These are phyloP conservation scores for Eucalyptus sp. DNA, from an alignment of 345 rosid genomes.

Conservation along the genomic window DNA sequence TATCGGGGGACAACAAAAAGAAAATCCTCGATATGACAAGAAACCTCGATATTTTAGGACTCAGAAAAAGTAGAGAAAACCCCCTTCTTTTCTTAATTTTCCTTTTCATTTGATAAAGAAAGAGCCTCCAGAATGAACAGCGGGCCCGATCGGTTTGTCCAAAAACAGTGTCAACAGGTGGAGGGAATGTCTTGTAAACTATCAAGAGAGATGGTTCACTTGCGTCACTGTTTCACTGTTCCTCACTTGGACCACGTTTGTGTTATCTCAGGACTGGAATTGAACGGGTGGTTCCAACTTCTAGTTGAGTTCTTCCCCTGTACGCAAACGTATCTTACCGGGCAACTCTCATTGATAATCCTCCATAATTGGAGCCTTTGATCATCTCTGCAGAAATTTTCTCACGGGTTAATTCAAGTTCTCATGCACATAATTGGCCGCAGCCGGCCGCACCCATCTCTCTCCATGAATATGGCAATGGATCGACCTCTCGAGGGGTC, in stretches of 20 bases:
- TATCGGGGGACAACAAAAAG: neutral
- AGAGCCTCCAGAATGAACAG: neutral
- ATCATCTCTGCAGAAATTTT: neutral
- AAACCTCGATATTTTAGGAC: neutral
- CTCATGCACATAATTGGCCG: neutral
- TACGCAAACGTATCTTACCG: neutral
- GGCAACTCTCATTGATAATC: neutral
- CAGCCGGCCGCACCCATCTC: too few relatives aligned
- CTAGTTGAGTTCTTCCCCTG: neutral
- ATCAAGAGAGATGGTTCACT: neutral
- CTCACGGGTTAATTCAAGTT: neutral
- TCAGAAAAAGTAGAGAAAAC: neutral
- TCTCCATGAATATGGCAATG: neutral
- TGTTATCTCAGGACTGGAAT: neutral
- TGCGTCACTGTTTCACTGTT: neutral
- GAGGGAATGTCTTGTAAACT: neutral
- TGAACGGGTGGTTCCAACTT: neutral
- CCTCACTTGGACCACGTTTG: neutral
- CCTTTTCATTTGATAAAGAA: neutral
- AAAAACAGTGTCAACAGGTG: neutral
- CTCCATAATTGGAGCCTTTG: neutral
- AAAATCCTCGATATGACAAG: neutral
- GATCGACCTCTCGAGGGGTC: neutral
- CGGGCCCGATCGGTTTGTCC: neutral
- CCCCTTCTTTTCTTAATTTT: neutral